Percentiles rank a stretch among this genome's conserved stretches.
phyloP scores from a whole-genome alignment of 2,329 filamentous ascomycete genomes.

The Lojkania enalia region DNA sequence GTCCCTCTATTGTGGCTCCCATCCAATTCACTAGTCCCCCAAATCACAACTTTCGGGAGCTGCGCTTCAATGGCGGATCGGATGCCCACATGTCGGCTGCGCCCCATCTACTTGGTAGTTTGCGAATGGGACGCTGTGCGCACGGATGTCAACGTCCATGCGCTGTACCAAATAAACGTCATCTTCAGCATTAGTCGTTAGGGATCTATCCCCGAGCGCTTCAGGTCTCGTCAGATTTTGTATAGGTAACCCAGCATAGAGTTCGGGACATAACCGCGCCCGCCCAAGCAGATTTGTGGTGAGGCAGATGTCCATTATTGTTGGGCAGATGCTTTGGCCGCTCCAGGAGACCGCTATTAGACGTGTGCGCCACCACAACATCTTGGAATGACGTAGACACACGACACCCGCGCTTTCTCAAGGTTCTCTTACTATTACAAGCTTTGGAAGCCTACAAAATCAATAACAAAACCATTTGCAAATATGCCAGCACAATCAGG shows the following conservation, averaged over 20 bases:
- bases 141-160: neutral
- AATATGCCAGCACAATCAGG: slow-evolving; percentile 3
- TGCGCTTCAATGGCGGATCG: too few relatives aligned
- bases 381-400: neutral
- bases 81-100: too few relatives aligned
- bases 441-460: neutral
- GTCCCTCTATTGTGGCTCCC: too few relatives aligned
- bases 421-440: neutral
- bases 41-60: too few relatives aligned
- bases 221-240: neutral
- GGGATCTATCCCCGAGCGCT: neutral
- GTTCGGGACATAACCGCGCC: neutral
- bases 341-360: too few relatives aligned
- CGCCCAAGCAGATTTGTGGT: neutral
- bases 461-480: neutral
- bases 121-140: neutral
- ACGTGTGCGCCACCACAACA: neutral
- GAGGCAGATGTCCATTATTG: neutral
- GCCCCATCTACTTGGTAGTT: too few relatives aligned
- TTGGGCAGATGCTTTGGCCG: too few relatives aligned
- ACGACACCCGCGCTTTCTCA: neutral
- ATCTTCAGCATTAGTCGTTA: neutral
- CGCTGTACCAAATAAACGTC: neutral
- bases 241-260: neutral
- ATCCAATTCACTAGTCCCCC: too few relatives aligned